Conservation (phyloP, 192 early-diverging fungal genomes). For the Dissophora ornata region DNA sequence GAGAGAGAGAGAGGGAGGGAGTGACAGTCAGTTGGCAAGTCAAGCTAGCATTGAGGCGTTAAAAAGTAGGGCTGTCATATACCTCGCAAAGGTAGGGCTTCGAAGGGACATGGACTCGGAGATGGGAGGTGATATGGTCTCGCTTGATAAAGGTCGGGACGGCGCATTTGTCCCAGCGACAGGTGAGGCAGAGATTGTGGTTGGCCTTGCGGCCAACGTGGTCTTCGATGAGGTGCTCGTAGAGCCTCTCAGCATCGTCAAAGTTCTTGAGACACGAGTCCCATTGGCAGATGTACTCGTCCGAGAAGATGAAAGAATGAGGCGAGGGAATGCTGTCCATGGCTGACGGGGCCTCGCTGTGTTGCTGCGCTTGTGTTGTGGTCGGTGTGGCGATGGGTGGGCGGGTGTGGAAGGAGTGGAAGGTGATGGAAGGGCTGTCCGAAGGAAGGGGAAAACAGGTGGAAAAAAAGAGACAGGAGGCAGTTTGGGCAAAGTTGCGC, state of each 20-base stretch:
- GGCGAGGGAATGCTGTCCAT: conserved; percentile 21
- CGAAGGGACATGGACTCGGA: conserved; percentile 91
- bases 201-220: conserved; percentile 93
- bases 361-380: conserved; percentile 1
- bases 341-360: neutral
- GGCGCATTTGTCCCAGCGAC: conserved; percentile 88
- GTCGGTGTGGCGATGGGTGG: neutral
- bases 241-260: conserved; percentile 85
- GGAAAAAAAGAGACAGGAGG: too few species aligned
- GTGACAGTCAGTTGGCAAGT: too few species aligned
- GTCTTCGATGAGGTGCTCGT: conserved; percentile 85
- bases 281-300: conserved; percentile 61
- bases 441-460: too few species aligned
- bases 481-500: too few species aligned
- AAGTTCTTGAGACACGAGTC: conserved; percentile 63
- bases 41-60: too few species aligned
- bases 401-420: neutral
- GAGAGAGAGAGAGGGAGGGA: neutral
- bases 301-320: conserved; percentile 46
- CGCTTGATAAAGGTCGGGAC: conserved; percentile 79
- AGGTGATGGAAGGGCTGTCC: neutral
- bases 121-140: conserved; percentile 98
- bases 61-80: too few species aligned
- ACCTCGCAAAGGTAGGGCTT: conserved; percentile 90
- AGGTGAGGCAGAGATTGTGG: conserved; percentile 87